A percentile compares a stretch with the other conserved stretches of the same genome.
Evolutionary conservation across 148 eudicot genomes (phyloP).

Genomic region (Salicornia ramosissima): DNA sequence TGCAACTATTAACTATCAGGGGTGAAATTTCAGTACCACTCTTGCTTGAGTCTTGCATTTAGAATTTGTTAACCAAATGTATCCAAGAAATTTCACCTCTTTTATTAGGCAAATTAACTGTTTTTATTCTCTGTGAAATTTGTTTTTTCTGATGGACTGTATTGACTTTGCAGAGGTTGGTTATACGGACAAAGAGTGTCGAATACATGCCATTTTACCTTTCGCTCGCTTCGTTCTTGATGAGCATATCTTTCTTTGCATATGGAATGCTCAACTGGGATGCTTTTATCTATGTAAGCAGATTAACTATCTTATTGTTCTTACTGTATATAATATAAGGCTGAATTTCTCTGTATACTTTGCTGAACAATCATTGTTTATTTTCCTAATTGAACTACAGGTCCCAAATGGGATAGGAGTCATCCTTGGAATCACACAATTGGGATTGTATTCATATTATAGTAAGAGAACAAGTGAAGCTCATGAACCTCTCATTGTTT

Average conservation of each 20-base stretch:
- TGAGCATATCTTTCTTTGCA: slow-evolving; percentile 69
- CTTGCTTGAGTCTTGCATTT: neutral
- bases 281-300: slow-evolving; percentile 74
- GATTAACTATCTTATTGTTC: neutral
- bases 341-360: neutral
- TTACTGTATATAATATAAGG: neutral
- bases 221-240: slow-evolving; percentile 75
- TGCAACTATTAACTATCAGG: neutral
- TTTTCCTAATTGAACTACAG: slow-evolving; percentile 40
- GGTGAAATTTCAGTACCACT: neutral
- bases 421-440: slow-evolving; percentile 54
- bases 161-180: slow-evolving; percentile 53
- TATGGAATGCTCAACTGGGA: slow-evolving; percentile 70
- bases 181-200: slow-evolving; percentile 67
- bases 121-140: neutral
- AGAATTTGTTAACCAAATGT: neutral
- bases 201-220: slow-evolving; percentile 95
- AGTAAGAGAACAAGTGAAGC: slow-evolving; percentile 38
- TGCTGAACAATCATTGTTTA: neutral
- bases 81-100: neutral
- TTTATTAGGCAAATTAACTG: neutral
- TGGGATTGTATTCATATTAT: slow-evolving; percentile 51
- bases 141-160: neutral
- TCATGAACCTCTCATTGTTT: slow-evolving; percentile 47
- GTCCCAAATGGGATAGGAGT: slow-evolving; percentile 86